Base-by-base conservation (phyloP, 352 stramenopile genomes). In the Phytophthora meadii region DNA sequence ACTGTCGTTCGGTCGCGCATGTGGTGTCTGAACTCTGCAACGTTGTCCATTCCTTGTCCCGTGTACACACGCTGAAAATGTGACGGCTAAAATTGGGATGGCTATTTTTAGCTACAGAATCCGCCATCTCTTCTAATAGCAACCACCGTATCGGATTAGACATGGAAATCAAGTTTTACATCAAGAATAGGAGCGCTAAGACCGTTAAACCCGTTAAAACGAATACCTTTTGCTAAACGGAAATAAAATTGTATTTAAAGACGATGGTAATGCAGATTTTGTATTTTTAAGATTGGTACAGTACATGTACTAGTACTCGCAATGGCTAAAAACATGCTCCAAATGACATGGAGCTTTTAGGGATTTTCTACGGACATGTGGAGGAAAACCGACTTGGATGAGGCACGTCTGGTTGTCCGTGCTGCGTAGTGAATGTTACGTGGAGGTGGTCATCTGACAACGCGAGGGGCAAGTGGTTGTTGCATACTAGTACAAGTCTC, bases 361-460 rank as follows among this genome's bases (percentile, higher is more conserved):
- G 44, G 44, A 57, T 64, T 64, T 63, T 62, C 51, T 49, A 49
- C 58, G 22, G 52, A 61, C 59, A 61, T 67, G 50, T 67, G 59
- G 50, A 54, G 55, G 55, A 55, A 24, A 36, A 17, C 32, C 54
- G 54, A 46, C 40, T 42, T 53, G 28, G 41, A 61, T 61, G 41
- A 46, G 42, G 32, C 44, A 30, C 27, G 44, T 25, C 36, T 58
- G 42, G n/a, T 63, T 54, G 55, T 63, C 55, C 24, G 12, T 19
- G 44, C 54, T 62, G 32, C 54, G 36, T 10, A 36, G 30, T 36
- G 30, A 12, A 36, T 36, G 30, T 36, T 14, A 36, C 30, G 30
- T 36, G 30, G 30, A 36, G 30, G 30, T 36, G 30, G 45, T 56
- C 58, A 66, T 66, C 58, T 53, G 39, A 37, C 30, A 12, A 24